Evolutionary conservation across 2,329 filamentous ascomycete genomes (phyloP).

Genomic region (Hysterium pulicare): DNA sequence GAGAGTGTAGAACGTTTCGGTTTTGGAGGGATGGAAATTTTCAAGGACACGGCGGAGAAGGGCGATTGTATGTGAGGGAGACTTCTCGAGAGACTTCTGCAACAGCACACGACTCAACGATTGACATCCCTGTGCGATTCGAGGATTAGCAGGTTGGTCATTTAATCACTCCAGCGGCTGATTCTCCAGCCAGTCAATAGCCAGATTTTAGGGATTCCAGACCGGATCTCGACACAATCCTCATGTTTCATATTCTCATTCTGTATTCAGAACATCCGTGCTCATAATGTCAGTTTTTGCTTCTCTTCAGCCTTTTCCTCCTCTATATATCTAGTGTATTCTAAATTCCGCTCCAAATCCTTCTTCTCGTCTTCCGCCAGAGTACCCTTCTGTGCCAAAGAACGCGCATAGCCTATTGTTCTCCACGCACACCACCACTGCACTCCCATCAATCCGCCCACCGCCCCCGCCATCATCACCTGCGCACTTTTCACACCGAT

Average conservation of each 20-base stretch:
- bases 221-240: neutral
- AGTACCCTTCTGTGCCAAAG: constrained; percentile 7
- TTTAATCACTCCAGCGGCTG: neutral
- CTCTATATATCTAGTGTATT: neutral
- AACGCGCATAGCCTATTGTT: constrained; percentile 26
- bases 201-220: neutral
- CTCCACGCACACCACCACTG: constrained; percentile 34
- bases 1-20: constrained; percentile 17
- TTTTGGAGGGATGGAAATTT: constrained; percentile 21
- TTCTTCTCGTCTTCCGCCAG: constrained; percentile 1
- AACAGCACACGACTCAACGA: constrained; percentile 5
- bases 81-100: constrained; percentile 9
- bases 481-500: constrained; percentile 22
- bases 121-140: constrained; percentile 21
- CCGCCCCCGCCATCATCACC: constrained; percentile 18
- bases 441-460: constrained; percentile 23
- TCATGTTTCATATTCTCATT: neutral
- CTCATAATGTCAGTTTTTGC: neutral
- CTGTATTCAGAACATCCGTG: constrained; percentile 4
- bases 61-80: constrained; percentile 24
- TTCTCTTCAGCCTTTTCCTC: constrained; percentile 1
- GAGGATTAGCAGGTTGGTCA: neutral
- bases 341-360: neutral
- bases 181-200: neutral
- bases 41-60: constrained; percentile 13